A percentile compares a stretch with the other conserved stretches of the same genome.
phyloP scores from a whole-genome alignment of 2,329 filamentous ascomycete species.

The Trichophyton schoenleinii region DNA sequence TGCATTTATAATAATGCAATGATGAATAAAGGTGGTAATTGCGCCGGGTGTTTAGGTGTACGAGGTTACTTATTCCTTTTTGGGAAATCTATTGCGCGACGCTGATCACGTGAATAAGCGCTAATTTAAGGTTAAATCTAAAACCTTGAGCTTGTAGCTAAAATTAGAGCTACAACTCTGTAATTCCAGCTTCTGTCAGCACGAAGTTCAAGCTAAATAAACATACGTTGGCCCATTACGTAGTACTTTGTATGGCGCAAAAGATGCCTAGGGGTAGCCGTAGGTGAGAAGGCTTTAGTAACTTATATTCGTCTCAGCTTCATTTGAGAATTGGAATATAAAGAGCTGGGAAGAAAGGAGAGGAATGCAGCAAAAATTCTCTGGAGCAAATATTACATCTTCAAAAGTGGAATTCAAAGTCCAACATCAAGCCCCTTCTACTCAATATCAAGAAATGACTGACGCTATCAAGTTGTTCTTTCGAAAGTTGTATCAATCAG shows the following conservation, averaged over 20 bases:
- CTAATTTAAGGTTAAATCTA: neutral
- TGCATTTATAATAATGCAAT: neutral
- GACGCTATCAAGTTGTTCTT: neutral
- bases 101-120: neutral
- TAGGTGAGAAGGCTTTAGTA: no score
- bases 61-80: neutral
- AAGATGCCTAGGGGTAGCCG: neutral
- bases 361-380: neutral
- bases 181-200: neutral
- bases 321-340: neutral
- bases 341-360: neutral
- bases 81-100: slow-evolving; percentile 2
- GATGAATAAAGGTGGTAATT: neutral
- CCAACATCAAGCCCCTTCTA: neutral
- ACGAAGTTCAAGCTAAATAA: neutral
- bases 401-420: neutral
- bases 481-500: neutral
- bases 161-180: neutral
- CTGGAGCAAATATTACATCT: neutral
- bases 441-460: neutral
- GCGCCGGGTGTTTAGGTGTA: neutral
- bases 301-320: neutral
- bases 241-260: neutral
- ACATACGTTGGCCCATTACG: neutral
- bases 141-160: neutral